Conservation (phyloP, 1,284 basidiomycete genomes). For the Leccinum subspadiceum region DNA sequence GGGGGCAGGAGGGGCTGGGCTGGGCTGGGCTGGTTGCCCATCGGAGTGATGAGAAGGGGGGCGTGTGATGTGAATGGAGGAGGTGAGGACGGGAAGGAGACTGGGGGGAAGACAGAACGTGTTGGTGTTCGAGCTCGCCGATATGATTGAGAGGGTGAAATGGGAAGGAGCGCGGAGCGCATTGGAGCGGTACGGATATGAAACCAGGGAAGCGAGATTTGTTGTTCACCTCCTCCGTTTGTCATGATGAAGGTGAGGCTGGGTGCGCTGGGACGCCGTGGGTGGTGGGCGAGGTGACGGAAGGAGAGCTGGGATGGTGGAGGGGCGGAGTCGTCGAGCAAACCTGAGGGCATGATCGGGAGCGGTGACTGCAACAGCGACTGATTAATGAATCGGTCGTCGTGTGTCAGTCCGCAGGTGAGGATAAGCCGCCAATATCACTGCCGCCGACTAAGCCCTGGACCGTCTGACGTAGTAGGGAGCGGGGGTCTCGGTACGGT, state of each 20-base stretch:
- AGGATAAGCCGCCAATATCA: no score
- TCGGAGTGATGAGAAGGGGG: conserved; percentile 31
- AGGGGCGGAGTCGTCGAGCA: conserved; percentile 49
- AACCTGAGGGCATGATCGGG: conserved; percentile 41
- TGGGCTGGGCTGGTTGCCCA: conserved; percentile 20
- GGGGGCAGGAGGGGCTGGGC: no score
- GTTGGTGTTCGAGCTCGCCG: conserved; percentile 31
- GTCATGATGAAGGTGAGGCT: conserved; percentile 53
- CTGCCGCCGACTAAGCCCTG: no score
- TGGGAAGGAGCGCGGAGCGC: conserved; percentile 56
- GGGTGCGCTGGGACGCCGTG: conserved; percentile 59
- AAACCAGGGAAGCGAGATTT: conserved; percentile 48
- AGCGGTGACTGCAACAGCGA: conserved; percentile 30
- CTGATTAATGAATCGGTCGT: no score
- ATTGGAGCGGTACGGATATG: conserved; percentile 52
- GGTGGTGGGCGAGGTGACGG: conserved; percentile 45
- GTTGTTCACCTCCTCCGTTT: conserved; percentile 48
- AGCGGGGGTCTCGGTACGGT: no score
- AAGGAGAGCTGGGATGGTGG: conserved; percentile 63
- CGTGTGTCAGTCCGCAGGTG: no score
- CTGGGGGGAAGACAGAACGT: conserved; percentile 41
- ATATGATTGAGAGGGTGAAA: conserved; percentile 40
- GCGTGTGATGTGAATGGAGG: conserved; percentile 53
- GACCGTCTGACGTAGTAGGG: no score
- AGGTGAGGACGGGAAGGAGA: conserved; percentile 65